Evolutionary conservation across 495 filamentous ascomycete species (phyloP).

Genomic region (Penicillium malachiteum): DNA sequence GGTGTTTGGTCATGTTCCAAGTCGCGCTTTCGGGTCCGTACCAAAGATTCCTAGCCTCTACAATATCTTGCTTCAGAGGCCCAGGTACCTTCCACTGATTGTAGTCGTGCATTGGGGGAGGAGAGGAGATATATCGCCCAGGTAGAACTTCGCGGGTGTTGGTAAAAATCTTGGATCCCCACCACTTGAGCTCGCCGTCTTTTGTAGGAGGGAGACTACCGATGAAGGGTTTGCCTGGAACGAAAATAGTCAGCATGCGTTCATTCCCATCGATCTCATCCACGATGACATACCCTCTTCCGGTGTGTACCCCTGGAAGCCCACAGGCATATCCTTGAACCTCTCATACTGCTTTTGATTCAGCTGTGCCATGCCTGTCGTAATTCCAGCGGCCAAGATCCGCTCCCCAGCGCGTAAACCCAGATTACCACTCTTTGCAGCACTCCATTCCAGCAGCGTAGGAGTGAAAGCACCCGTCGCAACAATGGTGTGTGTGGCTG

Average conservation of each 20-base stretch:
- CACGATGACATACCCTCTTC: conserved; percentile 23
- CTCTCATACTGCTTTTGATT: conserved; percentile 27
- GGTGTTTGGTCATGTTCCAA: conserved; percentile 40
- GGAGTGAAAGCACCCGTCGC: conserved; percentile 60
- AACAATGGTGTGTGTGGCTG: conserved; percentile 50
- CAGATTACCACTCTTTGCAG: conserved; percentile 38
- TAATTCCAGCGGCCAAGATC: conserved; percentile 56
- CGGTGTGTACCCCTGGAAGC: conserved; percentile 36
- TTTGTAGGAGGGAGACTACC: conserved; percentile 33
- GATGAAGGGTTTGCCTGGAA: conserved; percentile 32
- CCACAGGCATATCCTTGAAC: conserved; percentile 36
- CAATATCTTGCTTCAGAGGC: conserved; percentile 34
- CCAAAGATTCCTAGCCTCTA: conserved; percentile 34
- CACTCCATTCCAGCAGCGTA: conserved; percentile 55
- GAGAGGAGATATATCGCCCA: conserved; percentile 47
- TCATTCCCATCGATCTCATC: too few species aligned
- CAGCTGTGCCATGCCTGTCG: conserved; percentile 44
- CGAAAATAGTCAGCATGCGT: conserved; percentile 7
- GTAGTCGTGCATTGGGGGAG: conserved; percentile 39
- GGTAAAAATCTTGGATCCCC: conserved; percentile 51
- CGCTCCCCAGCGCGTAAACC: conserved; percentile 50
- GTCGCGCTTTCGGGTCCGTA: conserved; percentile 36
- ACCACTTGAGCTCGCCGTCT: conserved; percentile 51
- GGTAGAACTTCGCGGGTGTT: conserved; percentile 47
- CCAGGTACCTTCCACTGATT: conserved; percentile 51